phyloP scores from a whole-genome alignment of 1,284 basidiomycete species.

The Heterobasidion irregulare region DNA sequence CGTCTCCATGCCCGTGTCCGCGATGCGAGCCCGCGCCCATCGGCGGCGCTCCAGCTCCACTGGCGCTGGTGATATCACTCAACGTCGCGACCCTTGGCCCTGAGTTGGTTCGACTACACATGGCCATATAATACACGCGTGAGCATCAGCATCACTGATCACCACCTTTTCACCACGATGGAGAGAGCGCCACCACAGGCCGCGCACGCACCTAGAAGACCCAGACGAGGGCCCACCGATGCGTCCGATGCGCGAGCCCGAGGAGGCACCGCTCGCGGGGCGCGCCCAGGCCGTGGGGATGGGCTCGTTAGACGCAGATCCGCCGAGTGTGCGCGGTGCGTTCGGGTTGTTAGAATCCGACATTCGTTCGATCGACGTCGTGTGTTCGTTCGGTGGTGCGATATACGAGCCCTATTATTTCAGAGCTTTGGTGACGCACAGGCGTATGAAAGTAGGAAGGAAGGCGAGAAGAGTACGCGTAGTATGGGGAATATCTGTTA shows the following conservation, averaged over 20 bases:
- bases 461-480: no score
- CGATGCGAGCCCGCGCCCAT: neutral
- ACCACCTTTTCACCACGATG: neutral
- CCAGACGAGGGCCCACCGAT: slow-evolving; percentile 15
- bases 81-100: slow-evolving; percentile 7
- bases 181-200: neutral
- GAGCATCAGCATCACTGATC: slow-evolving; percentile 8
- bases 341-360: slow-evolving; percentile 23
- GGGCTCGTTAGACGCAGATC: slow-evolving; percentile 26
- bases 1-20: slow-evolving; percentile 9
- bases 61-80: slow-evolving; percentile 8
- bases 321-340: slow-evolving; percentile 32
- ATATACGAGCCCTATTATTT: neutral
- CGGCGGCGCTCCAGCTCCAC: slow-evolving; percentile 5
- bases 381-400: neutral
- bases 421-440: no score
- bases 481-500: no score
- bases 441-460: no score
- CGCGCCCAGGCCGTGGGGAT: slow-evolving; percentile 38
- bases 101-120: neutral
- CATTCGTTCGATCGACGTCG: slow-evolving; percentile 22
- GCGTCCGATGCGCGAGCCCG: slow-evolving; percentile 16
- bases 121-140: no score
- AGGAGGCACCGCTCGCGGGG: slow-evolving; percentile 20
- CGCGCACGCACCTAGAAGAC: slow-evolving; percentile 14